Evolutionary conservation across 2,329 filamentous ascomycete species (phyloP).

Genomic region (Ascosphaera apis): DNA sequence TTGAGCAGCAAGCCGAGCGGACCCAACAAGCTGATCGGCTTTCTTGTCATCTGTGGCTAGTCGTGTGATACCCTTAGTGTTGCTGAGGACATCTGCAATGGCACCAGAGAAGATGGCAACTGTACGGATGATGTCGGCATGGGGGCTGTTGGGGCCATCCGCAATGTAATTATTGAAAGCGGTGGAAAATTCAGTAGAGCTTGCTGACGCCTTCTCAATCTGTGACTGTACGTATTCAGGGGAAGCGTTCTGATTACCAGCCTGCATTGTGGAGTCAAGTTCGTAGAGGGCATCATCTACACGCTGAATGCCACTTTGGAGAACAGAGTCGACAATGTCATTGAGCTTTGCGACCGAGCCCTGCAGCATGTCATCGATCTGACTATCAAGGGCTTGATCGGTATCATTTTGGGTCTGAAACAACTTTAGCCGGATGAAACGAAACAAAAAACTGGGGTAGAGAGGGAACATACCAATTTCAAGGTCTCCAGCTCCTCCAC

Average conservation of each 20-base stretch:
- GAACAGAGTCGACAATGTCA: slow-evolving; percentile 88
- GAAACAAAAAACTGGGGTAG: not conserved
- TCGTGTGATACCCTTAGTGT: slow-evolving; percentile 82
- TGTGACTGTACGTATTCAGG: slow-evolving; percentile 88
- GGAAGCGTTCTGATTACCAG: slow-evolving; percentile 92
- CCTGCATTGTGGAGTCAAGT: slow-evolving; percentile 92
- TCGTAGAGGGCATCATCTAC: slow-evolving; percentile 96
- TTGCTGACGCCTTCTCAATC: slow-evolving; percentile 87
- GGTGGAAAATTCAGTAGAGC: slow-evolving; percentile 89
- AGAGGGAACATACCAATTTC: slow-evolving; percentile 26
- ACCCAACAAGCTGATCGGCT: slow-evolving; percentile 60
- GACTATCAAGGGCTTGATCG: slow-evolving; percentile 63
- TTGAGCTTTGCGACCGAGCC: slow-evolving; percentile 82
- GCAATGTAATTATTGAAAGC: slow-evolving; percentile 98
- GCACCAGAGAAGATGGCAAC: slow-evolving; percentile 78
- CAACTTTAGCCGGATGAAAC: not conserved
- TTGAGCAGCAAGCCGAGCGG: slow-evolving; percentile 61
- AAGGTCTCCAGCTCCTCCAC: slow-evolving; percentile 69
- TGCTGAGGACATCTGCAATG: slow-evolving; percentile 80
- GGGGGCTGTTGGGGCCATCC: slow-evolving; percentile 74
- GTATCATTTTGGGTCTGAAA: slow-evolving; percentile 44
- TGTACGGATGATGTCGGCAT: slow-evolving; percentile 78
- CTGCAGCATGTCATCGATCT: slow-evolving; percentile 74
- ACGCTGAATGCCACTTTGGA: slow-evolving; percentile 76
- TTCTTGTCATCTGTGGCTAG: slow-evolving; percentile 94